These are phyloP conservation scores for Oryza longistaminata DNA, from an alignment of 176 grass and related monocot species.

Conservation along the genomic window DNA sequence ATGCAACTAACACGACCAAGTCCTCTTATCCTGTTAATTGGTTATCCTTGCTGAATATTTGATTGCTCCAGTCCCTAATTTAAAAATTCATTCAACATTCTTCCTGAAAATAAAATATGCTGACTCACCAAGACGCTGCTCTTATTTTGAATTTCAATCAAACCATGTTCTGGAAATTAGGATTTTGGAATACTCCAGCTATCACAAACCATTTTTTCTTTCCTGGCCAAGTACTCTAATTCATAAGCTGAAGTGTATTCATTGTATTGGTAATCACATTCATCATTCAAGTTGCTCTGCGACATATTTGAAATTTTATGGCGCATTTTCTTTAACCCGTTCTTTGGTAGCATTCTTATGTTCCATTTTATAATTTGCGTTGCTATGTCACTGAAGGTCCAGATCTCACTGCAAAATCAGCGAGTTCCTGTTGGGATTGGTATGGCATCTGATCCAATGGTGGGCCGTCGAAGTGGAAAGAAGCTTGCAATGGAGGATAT, in stretches of 20 bases:
- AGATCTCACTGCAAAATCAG: constrained; percentile 57
- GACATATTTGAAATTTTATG: neutral
- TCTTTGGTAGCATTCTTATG: constrained; percentile 1
- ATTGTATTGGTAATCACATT: neutral
- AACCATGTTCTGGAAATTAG: neutral
- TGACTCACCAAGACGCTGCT: neutral
- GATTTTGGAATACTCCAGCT: neutral
- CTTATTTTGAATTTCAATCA: neutral
- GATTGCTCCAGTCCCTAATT: neutral
- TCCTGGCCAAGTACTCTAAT: neutral
- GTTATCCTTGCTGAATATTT: neutral
- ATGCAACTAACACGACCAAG: neutral
- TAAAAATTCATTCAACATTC: neutral
- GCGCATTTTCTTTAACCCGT: neutral
- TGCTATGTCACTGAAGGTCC: constrained; percentile 45
- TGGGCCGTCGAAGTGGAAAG: constrained; percentile 58
- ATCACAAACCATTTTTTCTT: neutral
- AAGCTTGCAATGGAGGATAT: constrained; percentile 80
- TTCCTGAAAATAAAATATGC: neutral
- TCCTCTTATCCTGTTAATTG: neutral
- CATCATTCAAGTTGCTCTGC: neutral
- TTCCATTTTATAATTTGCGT: neutral
- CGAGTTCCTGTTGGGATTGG: constrained; percentile 59
- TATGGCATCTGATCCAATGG: constrained; percentile 84
- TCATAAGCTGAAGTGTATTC: neutral